These are phyloP conservation scores for Pichia scutulata DNA, from an alignment of 805 yeast genomes.

Conservation along the genomic window DNA sequence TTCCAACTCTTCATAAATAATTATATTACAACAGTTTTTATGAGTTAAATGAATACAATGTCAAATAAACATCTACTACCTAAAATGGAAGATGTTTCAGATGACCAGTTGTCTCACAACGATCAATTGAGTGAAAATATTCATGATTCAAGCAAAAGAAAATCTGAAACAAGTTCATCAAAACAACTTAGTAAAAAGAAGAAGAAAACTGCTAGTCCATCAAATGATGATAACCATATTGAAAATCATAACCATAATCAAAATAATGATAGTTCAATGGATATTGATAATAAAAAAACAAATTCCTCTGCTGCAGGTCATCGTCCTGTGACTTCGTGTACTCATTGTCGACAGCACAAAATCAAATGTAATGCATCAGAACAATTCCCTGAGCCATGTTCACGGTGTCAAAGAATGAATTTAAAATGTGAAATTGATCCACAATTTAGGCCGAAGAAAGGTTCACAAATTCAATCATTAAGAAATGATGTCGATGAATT, in stretches of 20 bases:
- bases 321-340: conserved; percentile 87
- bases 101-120: not conserved
- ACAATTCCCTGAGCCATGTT: conserved; percentile 73
- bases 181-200: not conserved
- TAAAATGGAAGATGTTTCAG: not conserved
- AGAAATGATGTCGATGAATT: conserved; percentile 81
- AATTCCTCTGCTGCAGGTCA: conserved; percentile 39
- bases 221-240: not conserved
- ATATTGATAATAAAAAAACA: conserved; percentile 1
- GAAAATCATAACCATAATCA: not conserved
- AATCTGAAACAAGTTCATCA: not conserved
- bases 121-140: not conserved
- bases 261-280: not conserved
- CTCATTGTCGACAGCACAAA: conserved; percentile 91
- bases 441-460: conserved; percentile 83
- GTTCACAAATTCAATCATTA: conserved; percentile 78
- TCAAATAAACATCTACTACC: not conserved
- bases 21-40: not conserved
- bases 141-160: not conserved
- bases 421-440: conserved; percentile 86
- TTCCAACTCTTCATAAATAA: no score
- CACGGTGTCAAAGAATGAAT: conserved; percentile 74
- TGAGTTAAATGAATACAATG: not conserved
- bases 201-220: not conserved
- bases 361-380: conserved; percentile 89